A percentile compares a stretch with the other conserved stretches of the same genome.
Conservation (phyloP, 2,329 filamentous ascomycete genomes). For the Fusarium sp. region DNA sequence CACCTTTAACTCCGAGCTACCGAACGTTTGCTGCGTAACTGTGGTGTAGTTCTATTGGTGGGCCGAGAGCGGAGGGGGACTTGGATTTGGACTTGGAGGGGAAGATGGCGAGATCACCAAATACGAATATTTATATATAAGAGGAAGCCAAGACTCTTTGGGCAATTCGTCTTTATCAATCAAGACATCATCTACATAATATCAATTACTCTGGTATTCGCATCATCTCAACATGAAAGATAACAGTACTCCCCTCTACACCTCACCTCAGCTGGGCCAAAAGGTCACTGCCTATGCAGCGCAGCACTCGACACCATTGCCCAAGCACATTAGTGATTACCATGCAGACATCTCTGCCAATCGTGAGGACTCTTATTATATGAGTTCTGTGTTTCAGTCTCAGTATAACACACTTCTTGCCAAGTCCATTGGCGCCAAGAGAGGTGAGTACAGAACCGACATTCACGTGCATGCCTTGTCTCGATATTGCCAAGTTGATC, state of each 20-base stretch:
- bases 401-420: slow-evolving; percentile 61
- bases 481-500: not conserved
- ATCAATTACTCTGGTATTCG: too few species aligned
- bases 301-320: slow-evolving; percentile 59
- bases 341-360: slow-evolving; percentile 53
- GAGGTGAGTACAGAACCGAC: slow-evolving; percentile 50
- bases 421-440: slow-evolving; percentile 58
- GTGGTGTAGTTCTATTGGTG: slow-evolving; percentile 33
- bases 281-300: slow-evolving; percentile 62
- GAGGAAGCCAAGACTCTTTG: not conserved
- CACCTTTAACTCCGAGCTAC: slow-evolving; percentile 39
- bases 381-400: slow-evolving; percentile 61
- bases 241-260: slow-evolving; percentile 59
- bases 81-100: slow-evolving; percentile 13
- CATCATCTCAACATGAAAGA: slow-evolving; percentile 56
- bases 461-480: not conserved
- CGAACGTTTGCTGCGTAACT: slow-evolving; percentile 12
- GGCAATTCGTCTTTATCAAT: not conserved
- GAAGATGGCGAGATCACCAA: slow-evolving; percentile 23
- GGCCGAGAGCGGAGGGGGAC: slow-evolving; percentile 28
- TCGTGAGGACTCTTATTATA: slow-evolving; percentile 54
- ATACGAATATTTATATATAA: slow-evolving; percentile 20
- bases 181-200: not conserved
- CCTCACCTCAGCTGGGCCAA: slow-evolving; percentile 58
- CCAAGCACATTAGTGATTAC: slow-evolving; percentile 60